phyloP scores from a whole-genome alignment of 805 yeast genomes.

The Suhomyces sp. region DNA sequence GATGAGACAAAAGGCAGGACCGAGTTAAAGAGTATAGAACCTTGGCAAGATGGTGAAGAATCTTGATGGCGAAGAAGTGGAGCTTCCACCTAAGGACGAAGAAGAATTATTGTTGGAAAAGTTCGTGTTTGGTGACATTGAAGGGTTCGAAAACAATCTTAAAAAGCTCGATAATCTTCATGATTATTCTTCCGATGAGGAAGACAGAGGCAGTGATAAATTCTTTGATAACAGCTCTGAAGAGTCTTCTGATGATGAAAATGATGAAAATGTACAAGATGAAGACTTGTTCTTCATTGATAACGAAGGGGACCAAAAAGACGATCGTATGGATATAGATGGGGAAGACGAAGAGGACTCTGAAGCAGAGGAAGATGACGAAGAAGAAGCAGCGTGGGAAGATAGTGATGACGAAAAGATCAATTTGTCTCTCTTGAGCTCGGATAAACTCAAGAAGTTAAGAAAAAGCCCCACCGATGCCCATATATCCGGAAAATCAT shows the following conservation, averaged over 20 bases:
- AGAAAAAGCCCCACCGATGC: constrained; percentile 58
- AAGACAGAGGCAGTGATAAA: constrained; percentile 20
- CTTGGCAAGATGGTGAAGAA: constrained; percentile 10
- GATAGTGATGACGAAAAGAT: constrained; percentile 89
- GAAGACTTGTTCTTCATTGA: constrained; percentile 43
- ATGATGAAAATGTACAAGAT: constrained; percentile 31
- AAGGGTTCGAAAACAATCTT: constrained; percentile 66
- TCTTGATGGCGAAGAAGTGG: constrained; percentile 19
- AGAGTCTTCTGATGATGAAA: constrained; percentile 24
- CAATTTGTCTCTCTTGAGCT: constrained; percentile 53
- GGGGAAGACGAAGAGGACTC: constrained; percentile 31
- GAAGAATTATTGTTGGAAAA: constrained; percentile 80
- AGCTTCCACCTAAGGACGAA: constrained; percentile 69
- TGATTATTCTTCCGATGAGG: constrained; percentile 43
- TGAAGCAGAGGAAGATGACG: constrained; percentile 65
- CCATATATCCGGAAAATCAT: constrained; percentile 55
- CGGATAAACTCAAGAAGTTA: constrained; percentile 67
- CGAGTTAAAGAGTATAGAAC: background rate
- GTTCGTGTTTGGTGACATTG: constrained; percentile 85
- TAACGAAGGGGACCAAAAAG: constrained; percentile 35
- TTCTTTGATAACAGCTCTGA: constrained; percentile 8
- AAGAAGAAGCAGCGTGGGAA: constrained; percentile 87
- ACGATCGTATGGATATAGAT: constrained; percentile 24
- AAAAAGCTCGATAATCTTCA: constrained; percentile 58
- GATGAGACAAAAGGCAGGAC: background rate